phyloP scores from a whole-genome alignment of 148 eudicot species.

The Rhododendron kiyosumense region DNA sequence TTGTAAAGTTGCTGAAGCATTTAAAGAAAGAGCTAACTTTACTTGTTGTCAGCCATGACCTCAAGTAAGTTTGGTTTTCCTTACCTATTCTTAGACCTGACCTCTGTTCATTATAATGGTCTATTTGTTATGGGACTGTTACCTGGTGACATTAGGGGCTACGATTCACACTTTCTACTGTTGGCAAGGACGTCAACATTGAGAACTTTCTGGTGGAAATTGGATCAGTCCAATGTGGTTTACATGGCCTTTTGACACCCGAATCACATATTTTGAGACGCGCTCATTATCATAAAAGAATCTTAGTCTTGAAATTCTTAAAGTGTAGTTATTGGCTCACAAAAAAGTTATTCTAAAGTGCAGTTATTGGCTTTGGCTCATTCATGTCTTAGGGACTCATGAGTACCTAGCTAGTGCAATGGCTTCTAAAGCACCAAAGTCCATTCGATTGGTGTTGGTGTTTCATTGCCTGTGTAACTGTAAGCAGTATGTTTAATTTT shows the following conservation, averaged over 20 bases:
- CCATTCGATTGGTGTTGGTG: not conserved
- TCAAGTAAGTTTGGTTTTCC: constrained; percentile 53
- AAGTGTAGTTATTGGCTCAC: not conserved
- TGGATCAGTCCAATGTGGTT: not conserved
- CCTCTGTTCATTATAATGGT: not conserved
- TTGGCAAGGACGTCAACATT: not conserved
- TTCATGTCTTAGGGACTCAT: not conserved
- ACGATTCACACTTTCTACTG: not conserved
- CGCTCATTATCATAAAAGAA: not conserved
- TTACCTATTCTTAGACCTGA: constrained; percentile 15
- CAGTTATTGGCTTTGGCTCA: not conserved
- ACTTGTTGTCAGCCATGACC: constrained; percentile 97
- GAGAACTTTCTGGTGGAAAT: not conserved
- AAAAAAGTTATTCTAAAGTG: not conserved
- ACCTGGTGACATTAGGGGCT: not conserved
- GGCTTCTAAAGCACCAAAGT: not conserved
- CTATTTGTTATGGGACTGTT: not conserved
- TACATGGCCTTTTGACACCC: not conserved
- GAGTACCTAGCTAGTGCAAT: not conserved
- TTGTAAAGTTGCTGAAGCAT: constrained; percentile 72
- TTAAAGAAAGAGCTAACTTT: constrained; percentile 78
- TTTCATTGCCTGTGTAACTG: not conserved
- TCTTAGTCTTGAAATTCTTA: not conserved
- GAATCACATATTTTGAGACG: not conserved
- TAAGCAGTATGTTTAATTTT: not conserved